A percentile compares a stretch with the other conserved stretches of the same genome.
These are phyloP conservation scores for Chaetomium cochliodes DNA, from an alignment of 495 filamentous ascomycete species.

Conservation along the genomic window DNA sequence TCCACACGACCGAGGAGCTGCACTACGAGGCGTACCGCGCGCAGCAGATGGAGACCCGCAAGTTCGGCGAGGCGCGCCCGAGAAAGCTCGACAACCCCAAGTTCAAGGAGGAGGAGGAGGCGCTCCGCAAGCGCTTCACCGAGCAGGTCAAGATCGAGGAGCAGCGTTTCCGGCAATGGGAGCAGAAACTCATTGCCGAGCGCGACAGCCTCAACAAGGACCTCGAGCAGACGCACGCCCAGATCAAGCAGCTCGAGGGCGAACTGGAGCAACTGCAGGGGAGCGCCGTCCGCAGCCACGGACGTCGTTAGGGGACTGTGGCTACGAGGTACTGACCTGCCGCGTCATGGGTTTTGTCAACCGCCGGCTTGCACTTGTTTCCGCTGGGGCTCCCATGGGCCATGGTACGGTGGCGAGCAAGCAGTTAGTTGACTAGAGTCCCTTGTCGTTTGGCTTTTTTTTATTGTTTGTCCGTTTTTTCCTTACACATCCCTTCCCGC, in stretches of 20 bases:
- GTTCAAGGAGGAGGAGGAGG: conserved; percentile 99
- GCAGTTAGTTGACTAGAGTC: background rate
- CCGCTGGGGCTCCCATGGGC: background rate
- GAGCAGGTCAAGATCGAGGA: conserved; percentile 99
- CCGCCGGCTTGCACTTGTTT: background rate
- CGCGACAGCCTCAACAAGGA: conserved; percentile 99
- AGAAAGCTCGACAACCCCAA: conserved; percentile 99
- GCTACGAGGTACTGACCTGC: background rate
- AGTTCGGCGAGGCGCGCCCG: conserved; percentile 95
- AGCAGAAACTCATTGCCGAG: conserved; percentile 98
- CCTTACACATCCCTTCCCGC: background rate
- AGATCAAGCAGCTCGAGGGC: conserved; percentile 91
- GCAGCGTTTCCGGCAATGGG: conserved; percentile 97
- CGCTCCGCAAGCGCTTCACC: conserved; percentile 95
- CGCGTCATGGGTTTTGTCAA: background rate
- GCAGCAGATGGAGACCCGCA: conserved; percentile 99
- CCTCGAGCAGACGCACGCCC: conserved; percentile 92
- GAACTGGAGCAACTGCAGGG: conserved; percentile 95
- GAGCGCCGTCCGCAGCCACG: conserved; percentile 86
- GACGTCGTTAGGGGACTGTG: conserved; percentile 71
- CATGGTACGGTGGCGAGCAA: background rate
- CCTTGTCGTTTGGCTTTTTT: background rate
- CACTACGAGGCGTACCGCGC: conserved; percentile 99
- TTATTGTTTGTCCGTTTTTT: conserved; percentile 1
- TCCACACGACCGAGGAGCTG: conserved; percentile 97